These are phyloP conservation scores for Rosa hybrid DNA, from an alignment of 331 rosid species.

Conservation along the genomic window DNA sequence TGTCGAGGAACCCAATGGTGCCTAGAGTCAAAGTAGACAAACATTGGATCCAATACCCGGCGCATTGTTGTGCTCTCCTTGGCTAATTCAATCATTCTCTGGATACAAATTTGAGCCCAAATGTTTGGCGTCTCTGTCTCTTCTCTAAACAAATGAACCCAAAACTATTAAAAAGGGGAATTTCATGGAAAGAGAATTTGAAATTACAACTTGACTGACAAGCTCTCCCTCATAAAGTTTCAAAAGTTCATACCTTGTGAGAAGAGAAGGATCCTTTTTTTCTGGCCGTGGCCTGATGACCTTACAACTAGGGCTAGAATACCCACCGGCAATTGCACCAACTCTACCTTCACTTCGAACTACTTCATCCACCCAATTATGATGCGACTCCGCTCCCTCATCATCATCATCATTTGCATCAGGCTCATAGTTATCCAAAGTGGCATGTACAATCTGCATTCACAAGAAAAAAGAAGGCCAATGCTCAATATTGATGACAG, in stretches of 20 bases:
- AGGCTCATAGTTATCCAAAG: conserved; percentile 68
- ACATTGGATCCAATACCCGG: conserved; percentile 87
- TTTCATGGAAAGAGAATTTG: not conserved
- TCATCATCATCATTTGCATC: conserved; percentile 44
- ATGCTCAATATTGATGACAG: not conserved
- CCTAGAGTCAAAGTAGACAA: conserved; percentile 78
- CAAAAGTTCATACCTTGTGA: conserved; percentile 60
- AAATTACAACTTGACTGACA: not conserved
- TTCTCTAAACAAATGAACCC: conserved; percentile 54
- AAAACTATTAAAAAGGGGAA: conserved; percentile 8
- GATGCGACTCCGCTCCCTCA: conserved; percentile 56
- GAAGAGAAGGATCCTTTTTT: conserved; percentile 66
- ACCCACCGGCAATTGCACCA: conserved; percentile 50
- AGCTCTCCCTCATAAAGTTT: not conserved
- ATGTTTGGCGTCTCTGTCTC: conserved; percentile 80
- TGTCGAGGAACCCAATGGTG: conserved; percentile 75
- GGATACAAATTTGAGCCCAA: conserved; percentile 92
- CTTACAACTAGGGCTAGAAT: conserved; percentile 47
- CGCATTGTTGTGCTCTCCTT: conserved; percentile 97
- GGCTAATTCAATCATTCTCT: conserved; percentile 84
- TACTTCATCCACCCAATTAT: conserved; percentile 97
- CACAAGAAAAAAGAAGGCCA: conserved; percentile 15
- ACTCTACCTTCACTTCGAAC: conserved; percentile 70
- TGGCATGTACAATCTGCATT: conserved; percentile 68
- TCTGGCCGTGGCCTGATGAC: conserved; percentile 65